Evolutionary conservation across 805 yeast genomes (phyloP).

Genomic region (Candida gorgasii): DNA sequence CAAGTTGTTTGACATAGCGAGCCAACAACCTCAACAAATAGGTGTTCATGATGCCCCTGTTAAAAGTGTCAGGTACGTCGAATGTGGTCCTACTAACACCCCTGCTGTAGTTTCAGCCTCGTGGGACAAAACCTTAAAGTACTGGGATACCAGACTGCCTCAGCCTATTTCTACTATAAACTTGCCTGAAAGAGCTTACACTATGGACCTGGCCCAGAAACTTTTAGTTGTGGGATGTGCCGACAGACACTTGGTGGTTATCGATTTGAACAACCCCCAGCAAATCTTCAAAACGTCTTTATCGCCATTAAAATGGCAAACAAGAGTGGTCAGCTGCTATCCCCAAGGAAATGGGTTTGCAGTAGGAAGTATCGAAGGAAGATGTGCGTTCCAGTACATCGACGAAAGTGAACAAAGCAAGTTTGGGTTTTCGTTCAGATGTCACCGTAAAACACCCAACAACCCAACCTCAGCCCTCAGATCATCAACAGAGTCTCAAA

Average conservation of each 20-base stretch:
- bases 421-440: conserved; percentile 84
- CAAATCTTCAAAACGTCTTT: conserved; percentile 68
- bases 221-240: conserved; percentile 93
- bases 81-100: conserved; percentile 80
- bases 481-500: conserved; percentile 51
- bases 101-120: conserved; percentile 88
- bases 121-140: conserved; percentile 93
- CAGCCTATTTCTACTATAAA: conserved; percentile 78
- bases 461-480: conserved; percentile 28
- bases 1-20: conserved; percentile 74
- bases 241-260: conserved; percentile 74
- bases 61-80: conserved; percentile 69
- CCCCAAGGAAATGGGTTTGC: conserved; percentile 94
- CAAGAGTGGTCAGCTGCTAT: conserved; percentile 78
- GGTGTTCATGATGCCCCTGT: conserved; percentile 88
- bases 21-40: conserved; percentile 80
- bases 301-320: conserved; percentile 89
- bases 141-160: conserved; percentile 91
- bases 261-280: conserved; percentile 82
- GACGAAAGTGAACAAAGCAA: conserved; percentile 76
- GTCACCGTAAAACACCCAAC: conserved; percentile 75
- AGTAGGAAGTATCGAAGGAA: conserved; percentile 89
- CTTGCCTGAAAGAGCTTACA: conserved; percentile 87
- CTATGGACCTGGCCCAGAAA: conserved; percentile 82
- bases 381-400: conserved; percentile 92